Base-by-base conservation (phyloP, 768 basidiomycete genomes). In the Termitomyces sp. region DNA sequence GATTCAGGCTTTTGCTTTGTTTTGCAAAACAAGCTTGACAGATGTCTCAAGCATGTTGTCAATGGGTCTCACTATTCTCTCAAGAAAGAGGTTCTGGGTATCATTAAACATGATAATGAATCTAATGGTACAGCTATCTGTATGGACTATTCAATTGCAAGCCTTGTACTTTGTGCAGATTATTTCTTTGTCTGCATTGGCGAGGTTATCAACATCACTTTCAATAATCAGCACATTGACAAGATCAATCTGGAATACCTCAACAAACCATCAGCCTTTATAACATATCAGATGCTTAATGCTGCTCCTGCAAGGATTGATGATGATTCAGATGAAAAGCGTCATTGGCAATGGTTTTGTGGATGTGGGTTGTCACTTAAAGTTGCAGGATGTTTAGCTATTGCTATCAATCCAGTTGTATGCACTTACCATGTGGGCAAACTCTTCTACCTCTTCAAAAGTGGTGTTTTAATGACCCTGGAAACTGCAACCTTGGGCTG, bases 21-120 rank as follows among this genome's bases (percentile, higher is more conserved):
- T 5, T 9, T 9, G 7, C 7, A 33, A 33, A 33, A 33, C 31
- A 33, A 9, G 31, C 31, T 33, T 9, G 1, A 59, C 49, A 2
- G 54, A 59, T 24, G 52, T 26, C 34, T 57, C 9, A 54, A 54
- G 47, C 20, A 41, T 5, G 51, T 60, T n/a, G 52, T 41, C 3
- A 44, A 44, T 44, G 29, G 5, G 37, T 36, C 34, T 1, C 29
- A 29, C 9, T 54, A 54, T 20, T 20, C 5, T 6, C 10, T 29
- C 1, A 29, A 45, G 4, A 41, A 46, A 22, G 28, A 41, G 2
- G 28, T 4, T 4, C 20, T 5, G 15, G 22, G 8, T 18, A 20
- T 34, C 3, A 34, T 54, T 36, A 29, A 54, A 26, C 31, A 54
- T 26, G 44, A 46, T 29, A 18, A 22, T 1, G 33, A 54, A 7